Percentiles rank a stretch among this genome's conserved stretches.
phyloP scores from a whole-genome alignment of 2,329 filamentous ascomycete genomes.

The Pseudogymnoascus sp. region DNA sequence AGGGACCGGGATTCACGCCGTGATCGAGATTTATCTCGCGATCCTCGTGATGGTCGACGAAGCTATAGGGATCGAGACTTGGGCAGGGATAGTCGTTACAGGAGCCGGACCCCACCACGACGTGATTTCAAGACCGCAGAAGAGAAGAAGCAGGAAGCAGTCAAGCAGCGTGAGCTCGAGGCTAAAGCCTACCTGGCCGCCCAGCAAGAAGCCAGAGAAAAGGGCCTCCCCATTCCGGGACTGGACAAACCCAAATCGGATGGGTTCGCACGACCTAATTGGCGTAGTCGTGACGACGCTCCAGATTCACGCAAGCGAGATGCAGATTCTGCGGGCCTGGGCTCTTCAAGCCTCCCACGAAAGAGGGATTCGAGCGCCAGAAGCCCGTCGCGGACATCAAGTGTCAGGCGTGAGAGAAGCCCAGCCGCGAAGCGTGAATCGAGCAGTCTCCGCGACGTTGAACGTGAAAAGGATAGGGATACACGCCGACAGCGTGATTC shows the following conservation, averaged over 20 bases:
- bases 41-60: not conserved
- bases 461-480: constrained; percentile 15
- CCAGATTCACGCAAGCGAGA: constrained; percentile 7
- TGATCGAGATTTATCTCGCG: constrained; percentile 6
- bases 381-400: not conserved
- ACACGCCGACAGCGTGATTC: constrained; percentile 20
- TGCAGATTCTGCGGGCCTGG: not conserved
- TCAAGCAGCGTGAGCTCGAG: constrained; percentile 54
- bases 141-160: constrained; percentile 49
- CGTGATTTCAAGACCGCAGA: constrained; percentile 16
- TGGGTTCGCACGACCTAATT: not conserved
- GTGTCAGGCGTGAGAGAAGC: constrained; percentile 3
- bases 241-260: constrained; percentile 2
- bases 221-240: constrained; percentile 40
- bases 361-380: constrained; percentile 13
- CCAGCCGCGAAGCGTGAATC: constrained; percentile 19
- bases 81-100: not conserved
- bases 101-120: constrained; percentile 8
- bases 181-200: constrained; percentile 57
- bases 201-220: constrained; percentile 52
- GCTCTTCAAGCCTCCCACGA: not conserved
- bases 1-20: constrained; percentile 8
- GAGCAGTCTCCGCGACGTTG: constrained; percentile 14
- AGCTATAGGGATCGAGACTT: not conserved
- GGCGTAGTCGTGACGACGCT: constrained; percentile 1